phyloP scores from a whole-genome alignment of 1,284 basidiomycete genomes.

The Cryptococcus jaspeensis region DNA sequence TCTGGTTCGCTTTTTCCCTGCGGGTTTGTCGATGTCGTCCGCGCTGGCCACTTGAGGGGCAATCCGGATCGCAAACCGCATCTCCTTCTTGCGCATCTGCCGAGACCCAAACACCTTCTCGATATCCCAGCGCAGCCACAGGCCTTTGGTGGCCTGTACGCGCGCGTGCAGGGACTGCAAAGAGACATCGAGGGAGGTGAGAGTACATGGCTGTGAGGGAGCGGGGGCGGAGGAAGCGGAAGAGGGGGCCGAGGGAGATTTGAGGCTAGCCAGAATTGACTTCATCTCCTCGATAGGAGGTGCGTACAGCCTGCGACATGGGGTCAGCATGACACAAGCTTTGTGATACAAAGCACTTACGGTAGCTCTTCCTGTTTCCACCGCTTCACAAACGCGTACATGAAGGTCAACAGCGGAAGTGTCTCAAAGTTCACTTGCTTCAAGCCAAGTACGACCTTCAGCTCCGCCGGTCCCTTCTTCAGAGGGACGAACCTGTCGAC shows the following conservation, averaged over 20 bases:
- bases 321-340: slow-evolving; percentile 3
- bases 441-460: slow-evolving; percentile 14
- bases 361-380: slow-evolving; percentile 39
- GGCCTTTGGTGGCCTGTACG: slow-evolving; percentile 35
- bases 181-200: slow-evolving; percentile 26
- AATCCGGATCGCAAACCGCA: slow-evolving; percentile 32
- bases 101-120: slow-evolving; percentile 27
- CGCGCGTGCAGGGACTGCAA: slow-evolving; percentile 27
- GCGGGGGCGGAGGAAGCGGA: background rate
- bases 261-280: background rate
- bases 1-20: slow-evolving; percentile 12
- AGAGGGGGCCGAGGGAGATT: background rate
- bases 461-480: slow-evolving; percentile 5
- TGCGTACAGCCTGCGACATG: slow-evolving; percentile 21
- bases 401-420: slow-evolving; percentile 34
- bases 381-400: slow-evolving; percentile 36
- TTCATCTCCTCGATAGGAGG: slow-evolving; percentile 8
- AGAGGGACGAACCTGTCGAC: slow-evolving; percentile 3
- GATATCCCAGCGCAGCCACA: slow-evolving; percentile 46
- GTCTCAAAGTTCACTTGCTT: slow-evolving; percentile 36
- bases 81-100: slow-evolving; percentile 15
- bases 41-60: slow-evolving; percentile 41
- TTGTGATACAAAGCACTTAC: slow-evolving; percentile 17
- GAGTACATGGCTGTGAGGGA: background rate
- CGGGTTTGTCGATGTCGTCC: slow-evolving; percentile 28